Conservation (phyloP, 78 protist species). For the Dictyostelium intermedium region DNA sequence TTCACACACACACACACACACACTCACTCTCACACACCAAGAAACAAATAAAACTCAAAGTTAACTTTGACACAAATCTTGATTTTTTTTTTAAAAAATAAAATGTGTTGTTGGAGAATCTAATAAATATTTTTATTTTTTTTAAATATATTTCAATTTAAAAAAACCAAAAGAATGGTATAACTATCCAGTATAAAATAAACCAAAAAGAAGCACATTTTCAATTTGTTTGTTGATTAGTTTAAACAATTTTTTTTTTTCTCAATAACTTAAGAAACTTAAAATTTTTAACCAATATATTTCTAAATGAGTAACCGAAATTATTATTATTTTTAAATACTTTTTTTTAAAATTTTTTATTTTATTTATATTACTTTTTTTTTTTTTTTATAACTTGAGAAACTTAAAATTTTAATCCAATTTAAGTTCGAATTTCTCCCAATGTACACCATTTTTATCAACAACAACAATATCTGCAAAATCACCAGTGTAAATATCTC, state of each 20-base stretch:
- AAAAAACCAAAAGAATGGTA: too few species aligned
- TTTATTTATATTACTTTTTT: not conserved
- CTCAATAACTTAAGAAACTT: too few species aligned
- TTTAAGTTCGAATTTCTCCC: slow-evolving; percentile 72
- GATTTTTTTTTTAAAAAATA: too few species aligned
- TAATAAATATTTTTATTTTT: too few species aligned
- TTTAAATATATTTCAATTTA: not conserved
- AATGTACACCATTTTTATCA: slow-evolving; percentile 52
- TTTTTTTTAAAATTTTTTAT: not conserved
- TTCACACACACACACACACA: not conserved
- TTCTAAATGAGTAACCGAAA: too few species aligned
- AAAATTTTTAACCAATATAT: too few species aligned
- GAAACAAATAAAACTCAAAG: not conserved
- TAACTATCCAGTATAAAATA: too few species aligned
- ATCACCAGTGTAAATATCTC: slow-evolving; percentile 99
- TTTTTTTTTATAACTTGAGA: not conserved
- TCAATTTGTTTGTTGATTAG: not conserved
- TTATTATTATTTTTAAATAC: not conserved
- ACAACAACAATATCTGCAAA: slow-evolving; percentile 90
- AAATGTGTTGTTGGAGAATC: not conserved
- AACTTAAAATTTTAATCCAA: slow-evolving; percentile 41
- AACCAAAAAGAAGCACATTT: not conserved
- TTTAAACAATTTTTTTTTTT: too few species aligned
- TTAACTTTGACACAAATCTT: not conserved
- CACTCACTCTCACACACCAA: not conserved